Evolutionary conservation across 768 basidiomycete genomes (phyloP).

Genomic region (Russula compacta): DNA sequence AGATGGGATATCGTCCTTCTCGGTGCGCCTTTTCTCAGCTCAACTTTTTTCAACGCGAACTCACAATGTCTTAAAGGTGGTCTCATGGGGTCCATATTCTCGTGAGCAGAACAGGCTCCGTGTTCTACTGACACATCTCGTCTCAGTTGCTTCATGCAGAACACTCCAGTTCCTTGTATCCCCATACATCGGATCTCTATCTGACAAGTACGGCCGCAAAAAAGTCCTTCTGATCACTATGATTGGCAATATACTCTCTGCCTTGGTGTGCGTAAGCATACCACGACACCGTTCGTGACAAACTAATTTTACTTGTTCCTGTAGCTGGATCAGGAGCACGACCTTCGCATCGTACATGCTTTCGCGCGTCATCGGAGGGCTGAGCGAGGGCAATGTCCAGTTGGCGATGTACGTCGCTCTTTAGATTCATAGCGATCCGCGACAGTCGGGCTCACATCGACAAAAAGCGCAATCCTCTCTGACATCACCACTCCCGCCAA

Average conservation of each 20-base stretch:
- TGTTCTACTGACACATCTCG: neutral
- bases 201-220: slow-evolving; percentile 86
- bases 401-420: slow-evolving; percentile 69
- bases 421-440: neutral
- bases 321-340: slow-evolving; percentile 83
- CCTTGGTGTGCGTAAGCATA: slow-evolving; percentile 51
- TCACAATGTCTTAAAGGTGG: slow-evolving; percentile 41
- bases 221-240: slow-evolving; percentile 76
- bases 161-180: slow-evolving; percentile 79
- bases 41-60: neutral
- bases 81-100: slow-evolving; percentile 89
- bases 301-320: slow-evolving; percentile 7
- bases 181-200: slow-evolving; percentile 72
- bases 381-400: slow-evolving; percentile 97
- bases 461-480: slow-evolving; percentile 79
- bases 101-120: slow-evolving; percentile 42
- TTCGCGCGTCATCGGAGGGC: slow-evolving; percentile 83
- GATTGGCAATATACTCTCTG: slow-evolving; percentile 91
- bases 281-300: neutral
- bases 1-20: slow-evolving; percentile 93
- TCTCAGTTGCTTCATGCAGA: slow-evolving; percentile 30
- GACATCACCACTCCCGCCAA: slow-evolving; percentile 77
- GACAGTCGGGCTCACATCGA: neutral
- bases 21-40: slow-evolving; percentile 36
- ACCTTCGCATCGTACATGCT: slow-evolving; percentile 85